Conservation (phyloP, 148 eudicot genomes). For the Diospyros kaki region DNA sequence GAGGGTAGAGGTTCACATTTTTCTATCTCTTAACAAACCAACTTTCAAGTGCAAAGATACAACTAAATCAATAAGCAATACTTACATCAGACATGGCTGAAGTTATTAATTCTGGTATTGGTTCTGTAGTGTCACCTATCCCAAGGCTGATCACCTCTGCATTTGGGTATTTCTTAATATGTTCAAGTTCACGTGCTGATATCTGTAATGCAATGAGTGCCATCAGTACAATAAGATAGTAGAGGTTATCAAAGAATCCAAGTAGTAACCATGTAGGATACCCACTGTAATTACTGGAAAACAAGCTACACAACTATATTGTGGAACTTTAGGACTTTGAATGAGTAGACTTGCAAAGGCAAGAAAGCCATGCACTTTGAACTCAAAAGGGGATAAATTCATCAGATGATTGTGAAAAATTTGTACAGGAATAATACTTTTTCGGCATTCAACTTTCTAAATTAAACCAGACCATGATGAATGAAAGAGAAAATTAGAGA, state of each 20-base stretch:
- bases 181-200: constrained; percentile 44
- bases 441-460: background rate
- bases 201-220: constrained; percentile 28
- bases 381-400: background rate
- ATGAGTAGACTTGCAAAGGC: background rate
- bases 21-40: background rate
- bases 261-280: background rate
- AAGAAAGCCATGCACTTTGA: background rate
- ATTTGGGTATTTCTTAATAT: constrained; percentile 60
- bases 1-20: background rate
- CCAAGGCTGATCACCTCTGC: constrained; percentile 79
- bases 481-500: background rate
- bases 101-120: constrained; percentile 61
- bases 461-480: background rate
- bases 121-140: constrained; percentile 82
- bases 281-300: background rate
- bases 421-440: background rate
- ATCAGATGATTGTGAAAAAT: background rate
- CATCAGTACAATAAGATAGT: background rate
- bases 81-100: constrained; percentile 71
- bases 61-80: background rate
- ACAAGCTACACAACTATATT: background rate
- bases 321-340: background rate
- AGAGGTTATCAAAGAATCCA: background rate
- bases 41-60: background rate